Percentiles rank a stretch among this genome's conserved stretches.
These are phyloP conservation scores for Abrus pulchellus DNA, from an alignment of 306 rosid genomes.

Conservation along the genomic window DNA sequence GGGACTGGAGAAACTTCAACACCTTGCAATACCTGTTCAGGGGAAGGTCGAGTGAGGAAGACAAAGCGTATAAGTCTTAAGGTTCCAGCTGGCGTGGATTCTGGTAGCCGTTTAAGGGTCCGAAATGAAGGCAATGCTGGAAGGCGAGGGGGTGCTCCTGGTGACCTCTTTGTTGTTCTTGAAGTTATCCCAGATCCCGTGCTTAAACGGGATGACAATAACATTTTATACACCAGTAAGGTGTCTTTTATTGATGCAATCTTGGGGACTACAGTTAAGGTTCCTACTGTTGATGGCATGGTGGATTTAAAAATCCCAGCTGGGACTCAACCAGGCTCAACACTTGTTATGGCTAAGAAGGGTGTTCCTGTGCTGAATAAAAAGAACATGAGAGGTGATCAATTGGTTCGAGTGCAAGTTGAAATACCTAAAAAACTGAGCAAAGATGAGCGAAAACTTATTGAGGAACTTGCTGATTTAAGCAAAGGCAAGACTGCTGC, in stretches of 20 bases:
- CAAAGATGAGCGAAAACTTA: conserved; percentile 82
- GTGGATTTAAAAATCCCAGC: conserved; percentile 61
- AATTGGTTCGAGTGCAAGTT: conserved; percentile 95
- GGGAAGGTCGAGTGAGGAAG: conserved; percentile 92
- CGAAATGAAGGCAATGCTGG: conserved; percentile 98
- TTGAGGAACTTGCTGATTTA: conserved; percentile 87
- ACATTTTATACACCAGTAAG: conserved; percentile 87
- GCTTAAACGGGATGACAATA: conserved; percentile 93
- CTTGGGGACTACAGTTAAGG: conserved; percentile 85
- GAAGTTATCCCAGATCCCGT: conserved; percentile 92
- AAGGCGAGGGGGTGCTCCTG: conserved; percentile 87
- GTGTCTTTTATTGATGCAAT: conserved; percentile 92
- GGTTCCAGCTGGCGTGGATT: conserved; percentile 97
- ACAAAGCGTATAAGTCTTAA: conserved; percentile 93
- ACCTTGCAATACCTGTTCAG: conserved; percentile 95
- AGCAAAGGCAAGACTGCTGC: conserved; percentile 82
- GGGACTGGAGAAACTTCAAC: conserved; percentile 90
- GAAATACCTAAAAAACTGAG: conserved; percentile 92
- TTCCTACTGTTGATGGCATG: conserved; percentile 92
- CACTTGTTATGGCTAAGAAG: conserved; percentile 96
- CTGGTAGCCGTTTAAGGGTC: conserved; percentile 97
- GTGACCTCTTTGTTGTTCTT: conserved; percentile 91
- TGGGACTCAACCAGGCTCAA: conserved; percentile 94
- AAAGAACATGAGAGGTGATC: conserved; percentile 94
- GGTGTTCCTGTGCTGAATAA: conserved; percentile 93